Conservation (phyloP, 2,329 filamentous ascomycete species). For the Cordyceps cateniannulata region DNA sequence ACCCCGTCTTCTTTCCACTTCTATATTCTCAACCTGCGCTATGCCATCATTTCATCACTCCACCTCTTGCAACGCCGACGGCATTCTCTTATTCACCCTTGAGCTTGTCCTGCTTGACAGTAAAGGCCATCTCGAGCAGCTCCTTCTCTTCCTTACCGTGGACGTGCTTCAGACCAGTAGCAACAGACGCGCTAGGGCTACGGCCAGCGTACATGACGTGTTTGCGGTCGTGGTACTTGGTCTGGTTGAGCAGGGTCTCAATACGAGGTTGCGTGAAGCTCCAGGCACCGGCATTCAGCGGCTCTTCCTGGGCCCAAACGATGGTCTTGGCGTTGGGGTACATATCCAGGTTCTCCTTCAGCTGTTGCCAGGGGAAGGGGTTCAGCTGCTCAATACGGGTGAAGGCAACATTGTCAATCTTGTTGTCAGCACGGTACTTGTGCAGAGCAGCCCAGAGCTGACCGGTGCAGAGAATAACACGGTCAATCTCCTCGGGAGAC, state of each 20-base stretch:
- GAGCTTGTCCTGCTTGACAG: conserved; percentile 60
- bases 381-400: conserved; percentile 96
- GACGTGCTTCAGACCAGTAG: conserved; percentile 80
- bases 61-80: background rate
- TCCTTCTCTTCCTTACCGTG: conserved; percentile 93
- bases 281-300: conserved; percentile 95
- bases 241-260: conserved; percentile 92
- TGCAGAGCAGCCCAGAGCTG: conserved; percentile 87
- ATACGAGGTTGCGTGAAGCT: conserved; percentile 95
- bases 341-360: conserved; percentile 91
- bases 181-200: conserved; percentile 87
- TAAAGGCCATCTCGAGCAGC: conserved; percentile 60
- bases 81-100: conserved; percentile 51
- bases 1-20: background rate
- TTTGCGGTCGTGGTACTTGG: conserved; percentile 85
- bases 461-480: conserved; percentile 88
- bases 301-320: conserved; percentile 96
- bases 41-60: background rate
- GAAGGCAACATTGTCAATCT: conserved; percentile 84
- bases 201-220: conserved; percentile 97
- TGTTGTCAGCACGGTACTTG: conserved; percentile 84
- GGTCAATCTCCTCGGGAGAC: conserved; percentile 78
- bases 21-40: background rate
- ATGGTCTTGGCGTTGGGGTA: conserved; percentile 98
- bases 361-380: conserved; percentile 96